Base-by-base conservation (phyloP, 1,284 basidiomycete genomes). In the Thelephora terrestris region DNA sequence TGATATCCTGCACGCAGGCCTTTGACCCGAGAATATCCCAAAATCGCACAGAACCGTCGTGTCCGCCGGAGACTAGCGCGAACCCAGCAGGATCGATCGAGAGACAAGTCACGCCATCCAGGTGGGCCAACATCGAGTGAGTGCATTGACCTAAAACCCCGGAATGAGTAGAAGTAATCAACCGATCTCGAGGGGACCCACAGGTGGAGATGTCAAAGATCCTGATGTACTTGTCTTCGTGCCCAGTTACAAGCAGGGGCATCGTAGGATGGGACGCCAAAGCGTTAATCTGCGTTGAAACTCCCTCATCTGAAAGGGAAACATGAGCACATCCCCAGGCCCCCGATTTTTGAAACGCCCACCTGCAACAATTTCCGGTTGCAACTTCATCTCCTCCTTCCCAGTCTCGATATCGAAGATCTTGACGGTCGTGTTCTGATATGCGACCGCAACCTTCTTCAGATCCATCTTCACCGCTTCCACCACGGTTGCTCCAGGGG, bases 1-100 rank as follows among this genome's bases (percentile, higher is more conserved):
- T 84, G 53, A 92, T 79, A 65, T 99, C 96, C 62, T 98, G 95
- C 25, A 93, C 71, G 63, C 92, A 96, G 45, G 78, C 76, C 45
- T 78, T 75, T 46, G 80, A 75, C 50, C 80, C 85, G n/a, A 90
- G 76, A 48, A 97, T 69, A 65, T 97, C 91, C 96, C 95, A 99
- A 68, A 97, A 88, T 20, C 95, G 85, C 40, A 93, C 74, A 17
- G 91, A 93, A 62, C 93, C 93, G 64, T 99, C 95, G 60, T 96
- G 91, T 45, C 89, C 88, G 36, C 87, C 90, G 1, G 92, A 93
- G 3, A 93, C 85, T 38, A 98, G 78, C 9, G 85, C 85, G 64
- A 94, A 79, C 37, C 89, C 90, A 2, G 89, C 73, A 0, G 90
- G 80, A 53, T 95, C 91, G 52, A 98, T 83, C 36, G 91, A 88